A percentile compares a stretch with the other conserved stretches of the same genome.
These are phyloP conservation scores for Picea abies DNA, from an alignment of 83 land plant species.

Conservation along the genomic window DNA sequence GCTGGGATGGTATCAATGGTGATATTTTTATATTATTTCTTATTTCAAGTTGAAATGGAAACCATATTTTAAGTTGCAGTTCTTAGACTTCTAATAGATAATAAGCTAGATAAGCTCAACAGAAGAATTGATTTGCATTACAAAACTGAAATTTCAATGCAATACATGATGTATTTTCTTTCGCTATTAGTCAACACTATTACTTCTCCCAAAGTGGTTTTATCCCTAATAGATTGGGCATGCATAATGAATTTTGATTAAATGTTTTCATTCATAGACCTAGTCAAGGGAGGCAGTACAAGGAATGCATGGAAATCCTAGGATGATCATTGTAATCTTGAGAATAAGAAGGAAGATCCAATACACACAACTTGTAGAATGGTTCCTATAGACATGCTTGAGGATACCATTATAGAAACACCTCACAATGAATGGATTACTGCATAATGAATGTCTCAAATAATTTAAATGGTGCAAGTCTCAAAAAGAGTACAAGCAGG, in stretches of 20 bases:
- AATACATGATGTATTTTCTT: constrained; percentile 36
- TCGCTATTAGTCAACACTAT: constrained; percentile 20
- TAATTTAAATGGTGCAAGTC: too few relatives aligned
- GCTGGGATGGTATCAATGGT: background rate
- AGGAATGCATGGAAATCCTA: too few relatives aligned
- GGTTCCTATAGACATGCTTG: too few relatives aligned
- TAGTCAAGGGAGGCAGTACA: background rate
- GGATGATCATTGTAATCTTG: too few relatives aligned
- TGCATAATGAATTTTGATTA: constrained; percentile 14
- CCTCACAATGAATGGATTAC: too few relatives aligned
- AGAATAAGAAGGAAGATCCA: too few relatives aligned
- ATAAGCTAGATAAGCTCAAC: constrained; percentile 15
- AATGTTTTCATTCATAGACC: background rate
- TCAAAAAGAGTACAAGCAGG: too few relatives aligned
- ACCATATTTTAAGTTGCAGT: constrained; percentile 35
- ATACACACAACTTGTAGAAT: too few relatives aligned
- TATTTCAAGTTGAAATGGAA: constrained; percentile 30
- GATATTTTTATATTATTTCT: background rate
- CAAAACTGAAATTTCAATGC: background rate
- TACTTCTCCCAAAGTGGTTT: too few relatives aligned
- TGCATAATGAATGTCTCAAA: too few relatives aligned
- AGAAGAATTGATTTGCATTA: background rate
- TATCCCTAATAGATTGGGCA: constrained; percentile 28
- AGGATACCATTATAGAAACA: too few relatives aligned
- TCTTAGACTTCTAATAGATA: constrained; percentile 27